Evolutionary conservation across 2,329 filamentous ascomycete genomes (phyloP).

Genomic region (Ceratocystis lukuohia): DNA sequence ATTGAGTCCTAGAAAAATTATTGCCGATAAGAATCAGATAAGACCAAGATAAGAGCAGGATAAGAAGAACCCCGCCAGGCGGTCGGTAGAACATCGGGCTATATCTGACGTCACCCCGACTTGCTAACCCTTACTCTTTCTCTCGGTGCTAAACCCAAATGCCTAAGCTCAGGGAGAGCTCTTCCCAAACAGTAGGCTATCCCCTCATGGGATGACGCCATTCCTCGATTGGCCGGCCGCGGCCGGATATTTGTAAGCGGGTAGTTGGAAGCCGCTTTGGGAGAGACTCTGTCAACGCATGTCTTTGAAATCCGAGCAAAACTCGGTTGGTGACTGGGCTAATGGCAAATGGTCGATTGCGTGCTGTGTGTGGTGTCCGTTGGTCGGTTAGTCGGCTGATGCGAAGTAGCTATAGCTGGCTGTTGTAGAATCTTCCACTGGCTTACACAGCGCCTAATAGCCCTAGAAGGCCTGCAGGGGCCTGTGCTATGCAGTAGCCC

Average conservation of each 20-base stretch:
- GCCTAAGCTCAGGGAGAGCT: not conserved
- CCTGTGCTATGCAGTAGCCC: not conserved
- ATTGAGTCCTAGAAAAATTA: constrained; percentile 10
- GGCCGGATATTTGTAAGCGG: not conserved
- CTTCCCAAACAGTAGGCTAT: not conserved
- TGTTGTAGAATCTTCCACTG: not conserved
- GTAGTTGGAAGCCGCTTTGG: no score
- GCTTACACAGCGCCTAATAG: not conserved
- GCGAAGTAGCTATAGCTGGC: not conserved
- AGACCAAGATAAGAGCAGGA: not conserved
- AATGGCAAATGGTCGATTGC: not conserved
- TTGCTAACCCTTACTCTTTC: not conserved
- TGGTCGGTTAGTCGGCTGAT: not conserved
- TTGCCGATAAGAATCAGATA: constrained; percentile 8
- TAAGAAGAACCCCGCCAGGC: not conserved
- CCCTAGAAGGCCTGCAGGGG: not conserved
- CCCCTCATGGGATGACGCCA: not conserved
- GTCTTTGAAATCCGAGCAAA: not conserved
- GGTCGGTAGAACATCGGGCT: not conserved
- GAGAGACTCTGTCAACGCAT: not conserved
- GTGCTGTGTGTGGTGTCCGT: not conserved
- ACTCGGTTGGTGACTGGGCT: not conserved
- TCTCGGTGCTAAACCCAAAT: not conserved
- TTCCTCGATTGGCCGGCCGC: not conserved
- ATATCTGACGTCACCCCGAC: not conserved